These are phyloP conservation scores for Chaetothyriales sp. DNA, from an alignment of 2,329 filamentous ascomycete genomes.

Conservation along the genomic window DNA sequence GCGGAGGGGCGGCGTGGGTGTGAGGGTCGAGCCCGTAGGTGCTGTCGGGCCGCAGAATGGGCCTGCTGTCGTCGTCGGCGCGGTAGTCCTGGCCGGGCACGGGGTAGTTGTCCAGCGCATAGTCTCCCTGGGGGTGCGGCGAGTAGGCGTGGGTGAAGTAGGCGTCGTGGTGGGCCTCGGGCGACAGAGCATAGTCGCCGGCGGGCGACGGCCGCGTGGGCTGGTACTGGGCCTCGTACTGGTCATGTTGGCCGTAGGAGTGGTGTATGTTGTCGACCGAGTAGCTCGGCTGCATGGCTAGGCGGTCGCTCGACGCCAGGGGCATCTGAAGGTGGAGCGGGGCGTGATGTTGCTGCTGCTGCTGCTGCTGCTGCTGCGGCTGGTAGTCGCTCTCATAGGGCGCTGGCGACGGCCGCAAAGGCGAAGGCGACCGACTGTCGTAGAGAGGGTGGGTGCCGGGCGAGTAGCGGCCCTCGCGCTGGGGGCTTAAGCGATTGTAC, in stretches of 20 bases:
- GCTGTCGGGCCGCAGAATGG: conserved; percentile 57
- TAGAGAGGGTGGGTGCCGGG: conserved; percentile 42
- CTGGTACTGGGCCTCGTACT: conserved; percentile 36
- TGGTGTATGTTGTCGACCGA: conserved; percentile 55
- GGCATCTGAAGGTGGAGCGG: conserved; percentile 55
- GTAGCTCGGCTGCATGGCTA: conserved; percentile 74
- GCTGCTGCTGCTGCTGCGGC: conserved; percentile 32
- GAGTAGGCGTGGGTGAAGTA: conserved; percentile 79
- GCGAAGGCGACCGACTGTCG: conserved; percentile 55
- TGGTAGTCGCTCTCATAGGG: conserved; percentile 69
- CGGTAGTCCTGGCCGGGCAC: conserved; percentile 45
- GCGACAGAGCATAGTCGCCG: conserved; percentile 61
- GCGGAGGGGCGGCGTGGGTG: conserved; percentile 19
- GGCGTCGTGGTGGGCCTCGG: conserved; percentile 72
- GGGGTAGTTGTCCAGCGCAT: conserved; percentile 43
- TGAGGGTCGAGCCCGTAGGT: conserved; percentile 49
- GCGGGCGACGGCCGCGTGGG: background rate
- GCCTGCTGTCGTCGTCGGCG: conserved; percentile 57
- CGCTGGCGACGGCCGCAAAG: conserved; percentile 57
- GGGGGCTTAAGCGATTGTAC: conserved; percentile 55
- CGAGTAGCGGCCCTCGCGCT: conserved; percentile 29
- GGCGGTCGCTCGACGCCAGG: conserved; percentile 53
- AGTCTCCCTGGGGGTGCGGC: conserved; percentile 48
- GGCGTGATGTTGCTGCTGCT: conserved; percentile 37
- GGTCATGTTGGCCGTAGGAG: conserved; percentile 50